Evolutionary conservation across 2,329 filamentous ascomycete genomes (phyloP), one percentile per base, ranked within the genome.

Genomic region (Scedosporium aurantiacum): DNA sequence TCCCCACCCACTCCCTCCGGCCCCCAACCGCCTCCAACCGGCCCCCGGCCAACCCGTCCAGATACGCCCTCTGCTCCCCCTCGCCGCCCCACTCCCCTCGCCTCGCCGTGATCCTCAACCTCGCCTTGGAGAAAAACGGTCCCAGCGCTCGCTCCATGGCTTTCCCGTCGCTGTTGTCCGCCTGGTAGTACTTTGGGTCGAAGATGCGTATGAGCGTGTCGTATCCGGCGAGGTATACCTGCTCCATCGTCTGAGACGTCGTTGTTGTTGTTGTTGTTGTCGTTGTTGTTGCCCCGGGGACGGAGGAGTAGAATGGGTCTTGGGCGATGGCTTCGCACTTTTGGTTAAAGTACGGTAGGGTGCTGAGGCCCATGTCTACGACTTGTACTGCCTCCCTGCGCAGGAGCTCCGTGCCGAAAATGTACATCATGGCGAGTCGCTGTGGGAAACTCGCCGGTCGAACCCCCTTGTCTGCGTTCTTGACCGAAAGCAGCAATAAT

Each of bases 131-230:
- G 64, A 92, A 86, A 68, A 91, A 89, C 0, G 84, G 83, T 1
- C 75, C 75, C 2, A 93, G 75, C 0, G 82, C 81, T 0, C 71
- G 72, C 12, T 82, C 76, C 64, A 87, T 56, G 69, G 76, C n/a
- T 66, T 66, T 58, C 56, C 60, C 7, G 55, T 10, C 14, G 12
- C 2, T 60, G 27, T 23, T 23, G 5, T 23, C 23, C 2, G 5
- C 50, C 60, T 70, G 32, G 68, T 91, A 90, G 73, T 93, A 93
- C 70, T 88, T 89, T 0, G 87, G 81, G 57, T 89, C 78, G 60
- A 89, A 82, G 60, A 93, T 83, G 21, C 89, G 82, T 16, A 88
- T 83, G 5, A 92, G 74, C 0, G 89, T 93, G 67, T 93, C 89
- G 69, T 85, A 93, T 28, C 90, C 90, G 1, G 84, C 82, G 2